These are phyloP conservation scores for Gynostemma pentaphyllum DNA, from an alignment of 306 rosid genomes.

Conservation along the genomic window DNA sequence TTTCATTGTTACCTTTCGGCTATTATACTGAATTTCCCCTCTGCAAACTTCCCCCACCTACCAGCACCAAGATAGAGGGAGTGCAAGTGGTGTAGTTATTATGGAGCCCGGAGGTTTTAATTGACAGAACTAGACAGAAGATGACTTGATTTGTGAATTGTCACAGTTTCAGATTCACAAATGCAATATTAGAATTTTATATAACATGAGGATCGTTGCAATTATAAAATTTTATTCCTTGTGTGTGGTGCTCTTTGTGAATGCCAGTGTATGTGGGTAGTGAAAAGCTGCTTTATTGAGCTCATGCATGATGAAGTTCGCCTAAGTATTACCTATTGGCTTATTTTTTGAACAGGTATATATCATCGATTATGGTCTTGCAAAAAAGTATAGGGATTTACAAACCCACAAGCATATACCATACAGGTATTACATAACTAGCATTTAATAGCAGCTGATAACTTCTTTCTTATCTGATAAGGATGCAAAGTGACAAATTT, in stretches of 20 bases:
- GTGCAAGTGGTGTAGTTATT: background rate
- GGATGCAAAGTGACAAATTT: background rate
- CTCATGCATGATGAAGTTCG: background rate
- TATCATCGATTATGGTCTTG: constrained; percentile 94
- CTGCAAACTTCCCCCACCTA: background rate
- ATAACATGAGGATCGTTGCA: background rate
- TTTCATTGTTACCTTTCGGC: background rate
- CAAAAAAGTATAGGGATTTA: constrained; percentile 87
- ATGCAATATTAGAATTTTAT: background rate
- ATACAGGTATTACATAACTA: constrained; percentile 53
- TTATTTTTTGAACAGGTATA: constrained; percentile 54
- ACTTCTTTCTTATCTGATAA: constrained; percentile 9
- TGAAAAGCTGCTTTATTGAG: background rate
- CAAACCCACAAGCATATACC: constrained; percentile 98
- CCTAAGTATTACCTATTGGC: constrained; percentile 4
- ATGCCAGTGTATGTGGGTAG: background rate
- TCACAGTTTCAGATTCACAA: background rate
- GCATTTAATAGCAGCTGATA: background rate
- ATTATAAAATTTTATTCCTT: background rate
- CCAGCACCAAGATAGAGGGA: background rate
- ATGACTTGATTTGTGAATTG: background rate
- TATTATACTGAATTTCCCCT: background rate
- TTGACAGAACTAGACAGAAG: background rate
- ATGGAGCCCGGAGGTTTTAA: background rate
- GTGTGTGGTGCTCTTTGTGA: background rate